Percentiles rank a stretch among this genome's conserved stretches.
phyloP scores from a whole-genome alignment of 2,329 filamentous ascomycete genomes.

The Clathrospora elynae region DNA sequence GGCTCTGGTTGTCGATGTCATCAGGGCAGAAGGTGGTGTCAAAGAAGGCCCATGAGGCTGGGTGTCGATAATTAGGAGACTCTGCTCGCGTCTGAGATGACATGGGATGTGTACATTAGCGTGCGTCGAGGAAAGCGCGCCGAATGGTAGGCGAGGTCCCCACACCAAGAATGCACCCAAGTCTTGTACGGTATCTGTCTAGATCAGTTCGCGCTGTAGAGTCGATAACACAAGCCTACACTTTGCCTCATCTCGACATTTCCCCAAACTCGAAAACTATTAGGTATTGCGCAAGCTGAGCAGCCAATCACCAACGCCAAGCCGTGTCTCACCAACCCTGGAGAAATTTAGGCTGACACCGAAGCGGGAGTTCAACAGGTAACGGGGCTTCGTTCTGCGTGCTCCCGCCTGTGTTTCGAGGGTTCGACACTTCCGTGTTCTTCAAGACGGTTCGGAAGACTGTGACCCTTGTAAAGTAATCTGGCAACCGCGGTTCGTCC shows the following conservation, averaged over 20 bases:
- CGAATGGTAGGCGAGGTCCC: constrained; percentile 20
- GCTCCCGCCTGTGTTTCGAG: constrained; percentile 5
- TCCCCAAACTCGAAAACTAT: constrained; percentile 17
- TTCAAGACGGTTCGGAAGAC: neutral
- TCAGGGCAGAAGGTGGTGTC: constrained; percentile 28
- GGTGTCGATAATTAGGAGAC: constrained; percentile 22
- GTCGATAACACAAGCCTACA: constrained; percentile 15
- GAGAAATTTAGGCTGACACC: constrained; percentile 13
- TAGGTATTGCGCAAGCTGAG: constrained; percentile 18
- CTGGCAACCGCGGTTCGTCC: constrained; percentile 14
- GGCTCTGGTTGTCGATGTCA: constrained; percentile 32
- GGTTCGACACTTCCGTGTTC: constrained; percentile 5
- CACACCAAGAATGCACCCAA: constrained; percentile 18
- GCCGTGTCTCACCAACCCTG: constrained; percentile 16
- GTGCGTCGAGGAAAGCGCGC: constrained; percentile 12
- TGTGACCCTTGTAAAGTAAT: neutral
- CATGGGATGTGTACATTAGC: constrained; percentile 24
- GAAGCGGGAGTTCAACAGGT: too few relatives aligned
- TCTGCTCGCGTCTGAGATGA: constrained; percentile 20
- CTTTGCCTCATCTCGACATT: constrained; percentile 17
- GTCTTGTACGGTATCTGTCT: constrained; percentile 15
- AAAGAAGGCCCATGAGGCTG: constrained; percentile 24
- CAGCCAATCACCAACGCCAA: constrained; percentile 15
- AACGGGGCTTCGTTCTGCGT: too few relatives aligned
- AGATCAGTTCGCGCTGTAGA: constrained; percentile 17